Evolutionary conservation across 2,329 filamentous ascomycete species (phyloP), one percentile per base, ranked within the genome.

Genomic region (Diplodia intermedia): DNA sequence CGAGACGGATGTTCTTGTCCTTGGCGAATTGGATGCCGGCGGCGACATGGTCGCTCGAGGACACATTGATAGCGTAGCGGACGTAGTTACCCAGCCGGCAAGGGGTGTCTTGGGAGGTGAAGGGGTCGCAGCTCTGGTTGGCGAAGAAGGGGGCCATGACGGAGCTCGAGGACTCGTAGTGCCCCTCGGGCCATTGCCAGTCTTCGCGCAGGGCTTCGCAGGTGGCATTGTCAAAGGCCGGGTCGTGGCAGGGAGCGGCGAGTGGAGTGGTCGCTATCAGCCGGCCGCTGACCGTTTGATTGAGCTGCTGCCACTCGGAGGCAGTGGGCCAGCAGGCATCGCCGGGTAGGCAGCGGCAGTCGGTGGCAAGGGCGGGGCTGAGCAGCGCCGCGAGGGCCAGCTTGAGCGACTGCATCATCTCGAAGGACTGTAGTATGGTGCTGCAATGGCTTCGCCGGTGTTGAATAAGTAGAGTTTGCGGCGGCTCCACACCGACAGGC

Each of bases 271-370:
- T 77, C 3, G 65, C 65, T 65, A 86, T 71, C 26, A 86, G 78
- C 36, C 76, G 75, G 7, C 84, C 83, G 14, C 74, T 75, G 29
- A 82, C 73, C 2, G 82, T 80, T 12, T 76, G 71, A 73, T 86
- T 85, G 65, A 88, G 79, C 15, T 71, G 71, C 11, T 72, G 68
- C 86, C 86, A 88, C 15, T 75, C 75, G 1, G 76, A 71, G 12
- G 78, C 68, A 0, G 80, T 81, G 0, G 86, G 86, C 86, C 86
- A 88, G 55, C 73, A 73, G 11, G 73, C 31, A 15, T 80, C 79
- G 20, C 79, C 80, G 2, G 84, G 85, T 54, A 81, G 82, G 2
- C 83, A 78, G 73, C 85, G 86, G 76, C 85, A 86, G 26, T 26
- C 26, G 26, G 26, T 18, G 12, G 57, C 40, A 18, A 33, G 2